A percentile compares a stretch with the other conserved stretches of the same genome.
These are phyloP conservation scores for Begonia fuchsioides DNA, from an alignment of 306 rosid genomes.

Conservation along the genomic window DNA sequence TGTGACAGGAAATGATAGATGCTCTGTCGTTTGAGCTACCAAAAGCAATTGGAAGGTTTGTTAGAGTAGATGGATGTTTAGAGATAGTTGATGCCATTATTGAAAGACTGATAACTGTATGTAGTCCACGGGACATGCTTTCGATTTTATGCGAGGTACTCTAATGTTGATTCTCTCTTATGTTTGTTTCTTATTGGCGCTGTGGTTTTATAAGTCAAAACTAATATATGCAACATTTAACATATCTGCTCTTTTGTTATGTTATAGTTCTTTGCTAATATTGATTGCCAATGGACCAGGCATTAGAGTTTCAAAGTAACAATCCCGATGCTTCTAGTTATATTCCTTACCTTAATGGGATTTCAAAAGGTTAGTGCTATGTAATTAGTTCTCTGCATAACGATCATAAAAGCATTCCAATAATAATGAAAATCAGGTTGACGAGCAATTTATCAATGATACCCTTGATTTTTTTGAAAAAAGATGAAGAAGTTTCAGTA, in stretches of 20 bases:
- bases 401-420: too few species aligned
- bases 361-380: conserved; percentile 49
- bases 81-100: conserved; percentile 44
- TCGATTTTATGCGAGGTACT: conserved; percentile 58
- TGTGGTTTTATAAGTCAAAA: background rate
- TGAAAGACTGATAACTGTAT: conserved; percentile 32
- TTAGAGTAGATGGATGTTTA: conserved; percentile 29
- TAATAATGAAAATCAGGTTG: too few species aligned
- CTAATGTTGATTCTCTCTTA: conserved; percentile 2
- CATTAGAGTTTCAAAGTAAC: conserved; percentile 34
- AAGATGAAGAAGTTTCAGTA: too few species aligned
- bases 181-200: too few species aligned
- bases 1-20: conserved; percentile 47
- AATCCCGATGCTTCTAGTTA: conserved; percentile 25
- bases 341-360: conserved; percentile 43
- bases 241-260: too few species aligned
- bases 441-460: background rate
- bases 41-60: conserved; percentile 57
- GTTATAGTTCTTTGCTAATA: conserved; percentile 19
- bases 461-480: background rate
- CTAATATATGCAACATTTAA: conserved; percentile 1
- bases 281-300: conserved; percentile 37
- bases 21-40: conserved; percentile 64
- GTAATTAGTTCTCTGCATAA: background rate
- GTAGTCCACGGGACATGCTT: conserved; percentile 81